Base-by-base conservation (phyloP, 2,329 filamentous ascomycete species). In the Talaromyces marneffei region DNA sequence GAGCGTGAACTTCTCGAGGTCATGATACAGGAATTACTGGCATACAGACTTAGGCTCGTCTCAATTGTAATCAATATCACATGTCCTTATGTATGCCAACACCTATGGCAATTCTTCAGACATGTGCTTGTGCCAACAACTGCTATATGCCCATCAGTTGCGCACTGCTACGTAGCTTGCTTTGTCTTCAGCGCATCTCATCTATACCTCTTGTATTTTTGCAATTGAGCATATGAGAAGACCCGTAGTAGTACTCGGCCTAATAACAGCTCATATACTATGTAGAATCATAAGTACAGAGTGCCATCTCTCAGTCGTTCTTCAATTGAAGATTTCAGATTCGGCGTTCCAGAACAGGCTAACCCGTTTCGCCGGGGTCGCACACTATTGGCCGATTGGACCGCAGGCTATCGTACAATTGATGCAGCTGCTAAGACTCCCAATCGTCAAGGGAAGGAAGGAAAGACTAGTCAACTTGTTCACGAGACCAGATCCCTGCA, bases 371-470 rank as follows among this genome's bases (percentile, higher is more conserved):
- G 46, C 14, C 44, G 23, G 46, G 25, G 35, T n/a, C 27, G 25
- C 23, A 42, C 37, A 27, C 37, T 4, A 59, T 59, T 59, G 57
- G 57, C 46, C 18, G 16, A n/a, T 23, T 10, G 16, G 16, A 35
- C 57, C 57, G 57, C 16, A 25, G 40, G 44, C 42, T 59, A 39
- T 52, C 56, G 56, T 53, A 23, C 46, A 59, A 39, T 58, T 39
- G 29, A 48, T 27, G 40, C 55, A 40, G 53, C 37, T 56, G 52
- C 55, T 39, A 33, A 57, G 48, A 57, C 55, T 57, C 55, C 55
- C 40, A 48, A 39, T 12, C 44, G 27, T 18, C 33, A 39, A 59
- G 25, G 20, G 20, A 55, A 55, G 33, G 31, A 55, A 40, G 20
- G 35, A 40, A 55, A 55, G 40, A 20, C 35, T 37, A n/a, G n/a